These are phyloP conservation scores for Schizochytrium sp. DNA, from an alignment of 108 stramenopile genomes.

Conservation along the genomic window DNA sequence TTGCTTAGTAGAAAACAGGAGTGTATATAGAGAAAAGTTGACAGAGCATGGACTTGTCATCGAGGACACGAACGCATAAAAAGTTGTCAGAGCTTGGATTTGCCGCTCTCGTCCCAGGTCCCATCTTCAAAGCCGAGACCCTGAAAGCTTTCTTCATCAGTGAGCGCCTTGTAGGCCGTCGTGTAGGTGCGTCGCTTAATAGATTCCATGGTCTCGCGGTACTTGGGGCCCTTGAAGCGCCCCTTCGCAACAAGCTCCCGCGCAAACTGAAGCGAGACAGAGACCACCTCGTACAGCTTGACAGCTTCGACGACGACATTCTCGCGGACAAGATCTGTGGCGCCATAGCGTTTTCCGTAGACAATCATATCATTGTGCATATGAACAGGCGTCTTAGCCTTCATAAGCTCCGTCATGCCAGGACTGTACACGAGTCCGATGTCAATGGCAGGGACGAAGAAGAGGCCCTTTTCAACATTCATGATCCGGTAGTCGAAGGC, in stretches of 20 bases:
- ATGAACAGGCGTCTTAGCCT: neutral
- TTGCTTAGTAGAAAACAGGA: too few species aligned
- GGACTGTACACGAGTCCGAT: neutral
- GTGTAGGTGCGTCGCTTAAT: neutral
- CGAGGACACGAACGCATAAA: too few species aligned
- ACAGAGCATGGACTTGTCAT: too few species aligned
- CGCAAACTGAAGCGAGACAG: neutral
- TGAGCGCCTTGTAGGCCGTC: neutral
- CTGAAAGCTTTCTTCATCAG: neutral
- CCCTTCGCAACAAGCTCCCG: neutral
- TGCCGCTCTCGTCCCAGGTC: conserved; percentile 5
- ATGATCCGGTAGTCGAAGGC: conserved; percentile 11
- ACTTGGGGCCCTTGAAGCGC: neutral
- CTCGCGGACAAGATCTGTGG: neutral
- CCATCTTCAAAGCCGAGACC: neutral
- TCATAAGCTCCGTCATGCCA: conserved; percentile 14
- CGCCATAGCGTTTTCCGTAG: neutral
- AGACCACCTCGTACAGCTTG: neutral
- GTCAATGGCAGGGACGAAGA: neutral
- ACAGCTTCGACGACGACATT: neutral
- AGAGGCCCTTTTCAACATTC: neutral
- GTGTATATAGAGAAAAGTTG: too few species aligned
- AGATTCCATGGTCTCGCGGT: neutral
- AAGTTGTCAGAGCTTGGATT: neutral
- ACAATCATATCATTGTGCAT: conserved; percentile 8